Evolutionary conservation across 139 green algal genomes (phyloP).

Genomic region (Chlorella ohadii): DNA sequence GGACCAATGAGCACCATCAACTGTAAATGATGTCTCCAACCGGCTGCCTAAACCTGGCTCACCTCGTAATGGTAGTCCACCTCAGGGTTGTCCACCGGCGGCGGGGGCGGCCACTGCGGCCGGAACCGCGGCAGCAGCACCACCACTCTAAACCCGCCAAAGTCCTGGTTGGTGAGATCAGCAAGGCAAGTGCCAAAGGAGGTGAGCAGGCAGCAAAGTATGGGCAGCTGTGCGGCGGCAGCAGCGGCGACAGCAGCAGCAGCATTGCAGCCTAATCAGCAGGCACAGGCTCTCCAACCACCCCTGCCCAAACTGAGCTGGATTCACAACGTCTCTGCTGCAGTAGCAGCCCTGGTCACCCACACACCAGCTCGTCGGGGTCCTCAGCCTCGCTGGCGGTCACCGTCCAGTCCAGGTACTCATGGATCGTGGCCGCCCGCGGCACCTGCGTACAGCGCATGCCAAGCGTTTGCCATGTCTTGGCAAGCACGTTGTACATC

Average conservation of each 20-base stretch:
- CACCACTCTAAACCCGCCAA: constrained; percentile 88
- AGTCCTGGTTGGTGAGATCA: constrained; percentile 71
- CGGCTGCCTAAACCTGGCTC: too few species aligned
- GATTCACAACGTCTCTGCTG: too few species aligned
- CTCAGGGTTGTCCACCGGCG: constrained; percentile 41
- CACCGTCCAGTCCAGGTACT: constrained; percentile 97
- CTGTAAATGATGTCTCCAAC: too few species aligned
- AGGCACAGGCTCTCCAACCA: too few species aligned
- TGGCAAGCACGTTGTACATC: too few species aligned
- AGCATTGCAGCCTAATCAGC: neutral
- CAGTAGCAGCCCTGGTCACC: too few species aligned
- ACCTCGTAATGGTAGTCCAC: constrained; percentile 30
- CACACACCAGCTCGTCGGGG: constrained; percentile 70
- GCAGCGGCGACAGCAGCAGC: neutral
- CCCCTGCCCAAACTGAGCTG: too few species aligned
- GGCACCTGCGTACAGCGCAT: constrained; percentile 64
- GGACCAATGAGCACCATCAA: too few species aligned
- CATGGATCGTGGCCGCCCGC: constrained; percentile 90
- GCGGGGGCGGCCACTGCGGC: constrained; percentile 78
- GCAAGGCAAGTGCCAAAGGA: neutral
- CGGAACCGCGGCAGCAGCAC: constrained; percentile 77
- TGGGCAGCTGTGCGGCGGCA: neutral
- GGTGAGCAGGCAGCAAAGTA: neutral
- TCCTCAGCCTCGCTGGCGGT: constrained; percentile 71
- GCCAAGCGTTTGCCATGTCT: too few species aligned